These are phyloP conservation scores for Sergeia podlipaevii DNA, from an alignment of 208 protist species.

Conservation along the genomic window DNA sequence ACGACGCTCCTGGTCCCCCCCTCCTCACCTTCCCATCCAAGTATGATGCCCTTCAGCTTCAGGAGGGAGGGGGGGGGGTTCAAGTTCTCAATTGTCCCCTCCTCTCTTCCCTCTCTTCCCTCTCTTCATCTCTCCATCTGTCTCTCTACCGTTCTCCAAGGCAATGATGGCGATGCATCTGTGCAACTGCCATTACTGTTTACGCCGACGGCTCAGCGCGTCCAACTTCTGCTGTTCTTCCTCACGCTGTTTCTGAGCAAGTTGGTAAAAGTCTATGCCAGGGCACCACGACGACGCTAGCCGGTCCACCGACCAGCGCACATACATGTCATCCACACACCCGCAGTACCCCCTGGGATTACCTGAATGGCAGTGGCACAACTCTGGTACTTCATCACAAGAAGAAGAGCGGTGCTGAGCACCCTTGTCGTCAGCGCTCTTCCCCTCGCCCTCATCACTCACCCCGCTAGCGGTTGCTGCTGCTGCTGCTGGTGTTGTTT, in stretches of 20 bases:
- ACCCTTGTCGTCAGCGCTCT: constrained; percentile 2
- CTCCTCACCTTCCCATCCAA: too few species aligned
- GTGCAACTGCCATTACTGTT: too few species aligned
- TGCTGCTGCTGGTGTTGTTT: not conserved
- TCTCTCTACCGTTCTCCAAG: too few species aligned
- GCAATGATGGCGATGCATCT: too few species aligned
- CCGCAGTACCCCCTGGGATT: constrained; percentile 65
- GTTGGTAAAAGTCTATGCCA: constrained; percentile 46
- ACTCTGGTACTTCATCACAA: not conserved
- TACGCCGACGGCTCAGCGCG: constrained; percentile 3
- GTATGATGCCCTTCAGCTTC: too few species aligned
- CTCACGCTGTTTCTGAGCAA: constrained; percentile 29
- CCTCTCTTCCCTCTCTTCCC: too few species aligned
- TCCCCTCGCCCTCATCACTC: too few species aligned
- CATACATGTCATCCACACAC: constrained; percentile 88
- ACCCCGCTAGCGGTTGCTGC: too few species aligned
- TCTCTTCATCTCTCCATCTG: too few species aligned
- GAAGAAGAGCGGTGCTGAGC: not conserved
- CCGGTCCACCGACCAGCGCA: constrained; percentile 73
- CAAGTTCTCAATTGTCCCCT: too few species aligned
- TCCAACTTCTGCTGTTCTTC: constrained; percentile 15
- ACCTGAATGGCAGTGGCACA: constrained; percentile 70
- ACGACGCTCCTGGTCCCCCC: too few species aligned
- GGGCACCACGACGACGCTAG: constrained; percentile 56
- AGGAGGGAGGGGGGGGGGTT: too few species aligned